These are phyloP conservation scores for Leccinum pachyderme DNA, from an alignment of 1,284 basidiomycete species.

Conservation along the genomic window DNA sequence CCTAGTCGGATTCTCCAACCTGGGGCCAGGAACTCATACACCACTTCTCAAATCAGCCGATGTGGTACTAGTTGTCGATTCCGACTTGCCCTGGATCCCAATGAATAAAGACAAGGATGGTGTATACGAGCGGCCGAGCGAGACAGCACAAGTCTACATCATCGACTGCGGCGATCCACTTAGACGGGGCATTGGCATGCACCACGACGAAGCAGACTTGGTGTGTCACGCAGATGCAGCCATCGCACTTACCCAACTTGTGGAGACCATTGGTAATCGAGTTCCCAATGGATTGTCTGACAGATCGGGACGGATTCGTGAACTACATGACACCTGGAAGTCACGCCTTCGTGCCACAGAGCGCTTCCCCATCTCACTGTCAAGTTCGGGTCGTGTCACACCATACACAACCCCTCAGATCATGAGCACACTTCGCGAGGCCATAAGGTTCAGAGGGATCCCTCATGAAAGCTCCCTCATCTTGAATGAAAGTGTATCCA, in stretches of 20 bases:
- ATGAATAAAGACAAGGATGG: slow-evolving; percentile 40
- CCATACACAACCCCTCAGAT: slow-evolving; percentile 48
- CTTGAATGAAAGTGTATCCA: slow-evolving; percentile 65
- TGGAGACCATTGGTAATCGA: slow-evolving; percentile 31
- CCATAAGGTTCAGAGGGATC: slow-evolving; percentile 32
- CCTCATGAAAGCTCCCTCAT: slow-evolving; percentile 40
- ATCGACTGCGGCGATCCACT: slow-evolving; percentile 64
- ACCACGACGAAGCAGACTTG: slow-evolving; percentile 55
- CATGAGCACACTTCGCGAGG: slow-evolving; percentile 46
- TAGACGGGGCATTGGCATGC: slow-evolving; percentile 50
- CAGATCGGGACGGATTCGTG: slow-evolving; percentile 11
- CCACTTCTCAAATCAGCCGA: slow-evolving; percentile 53
- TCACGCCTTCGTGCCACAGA: slow-evolving; percentile 22
- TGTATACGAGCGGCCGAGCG: slow-evolving; percentile 34
- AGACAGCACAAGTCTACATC: slow-evolving; percentile 52
- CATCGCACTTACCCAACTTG: slow-evolving; percentile 51
- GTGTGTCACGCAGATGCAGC: slow-evolving; percentile 57
- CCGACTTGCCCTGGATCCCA: slow-evolving; percentile 67
- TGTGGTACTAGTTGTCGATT: slow-evolving; percentile 60
- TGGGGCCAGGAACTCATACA: slow-evolving; percentile 43
- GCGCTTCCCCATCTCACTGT: slow-evolving; percentile 13
- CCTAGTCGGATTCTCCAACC: slow-evolving; percentile 49
- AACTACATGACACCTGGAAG: slow-evolving; percentile 30
- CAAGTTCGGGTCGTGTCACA: slow-evolving; percentile 6
- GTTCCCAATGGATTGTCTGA: slow-evolving; percentile 3